Conservation (phyloP, 2,329 filamentous ascomycete species). For the Beauveria varroae region DNA sequence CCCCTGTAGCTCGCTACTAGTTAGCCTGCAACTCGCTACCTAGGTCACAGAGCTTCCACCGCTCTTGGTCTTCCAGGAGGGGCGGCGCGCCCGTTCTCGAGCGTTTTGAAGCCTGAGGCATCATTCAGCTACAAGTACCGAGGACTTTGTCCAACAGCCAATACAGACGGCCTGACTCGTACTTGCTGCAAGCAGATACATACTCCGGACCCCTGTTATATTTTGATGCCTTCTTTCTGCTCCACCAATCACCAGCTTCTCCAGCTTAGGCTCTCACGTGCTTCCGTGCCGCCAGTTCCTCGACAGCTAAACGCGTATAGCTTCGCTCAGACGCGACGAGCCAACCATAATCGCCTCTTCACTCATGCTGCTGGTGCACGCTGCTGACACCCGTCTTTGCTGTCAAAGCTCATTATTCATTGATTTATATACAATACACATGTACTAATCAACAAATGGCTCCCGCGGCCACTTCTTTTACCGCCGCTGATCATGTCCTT, state of each 20-base stretch:
- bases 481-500: slow-evolving; percentile 34
- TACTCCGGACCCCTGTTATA: not conserved
- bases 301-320: not conserved
- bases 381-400: not conserved
- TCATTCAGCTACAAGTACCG: not conserved
- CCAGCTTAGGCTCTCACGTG: slow-evolving; percentile 1
- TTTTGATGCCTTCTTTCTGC: not conserved
- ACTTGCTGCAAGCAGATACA: not conserved
- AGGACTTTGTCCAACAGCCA: not conserved
- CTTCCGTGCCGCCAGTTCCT: not conserved
- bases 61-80: not conserved
- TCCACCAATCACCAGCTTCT: not conserved
- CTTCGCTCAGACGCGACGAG: not conserved
- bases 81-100: not conserved
- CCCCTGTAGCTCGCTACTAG: not conserved
- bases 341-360: not conserved
- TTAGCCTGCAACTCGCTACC: no score
- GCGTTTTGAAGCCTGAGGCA: slow-evolving; percentile 4
- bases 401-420: not conserved
- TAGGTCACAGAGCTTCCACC: no score
- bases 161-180: not conserved
- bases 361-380: not conserved
- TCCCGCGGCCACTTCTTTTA: slow-evolving; percentile 2
- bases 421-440: not conserved
- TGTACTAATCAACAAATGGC: not conserved